These are phyloP conservation scores for Fusarium verticillioides DNA, from an alignment of 2,329 filamentous ascomycete species.

Conservation along the genomic window DNA sequence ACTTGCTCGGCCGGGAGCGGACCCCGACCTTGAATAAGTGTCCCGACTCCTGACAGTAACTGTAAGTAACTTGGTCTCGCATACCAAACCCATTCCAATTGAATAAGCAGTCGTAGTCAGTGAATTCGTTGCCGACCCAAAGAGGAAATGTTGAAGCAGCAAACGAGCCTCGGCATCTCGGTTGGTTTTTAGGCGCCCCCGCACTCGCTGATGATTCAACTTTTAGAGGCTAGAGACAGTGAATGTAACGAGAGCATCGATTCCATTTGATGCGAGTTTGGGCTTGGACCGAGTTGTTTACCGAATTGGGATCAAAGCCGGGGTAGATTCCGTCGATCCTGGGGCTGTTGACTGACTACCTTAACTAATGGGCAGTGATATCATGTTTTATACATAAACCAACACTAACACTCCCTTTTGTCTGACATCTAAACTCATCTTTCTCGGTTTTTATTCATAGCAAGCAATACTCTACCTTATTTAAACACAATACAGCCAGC, in stretches of 20 bases:
- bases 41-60: not conserved
- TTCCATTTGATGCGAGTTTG: slow-evolving; percentile 14
- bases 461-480: slow-evolving; percentile 2
- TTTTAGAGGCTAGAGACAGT: slow-evolving; percentile 25
- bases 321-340: slow-evolving; percentile 16
- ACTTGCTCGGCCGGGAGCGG: slow-evolving; percentile 29
- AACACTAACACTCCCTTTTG: not conserved
- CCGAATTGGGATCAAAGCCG: slow-evolving; percentile 17
- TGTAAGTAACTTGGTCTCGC: not conserved
- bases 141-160: slow-evolving; percentile 4
- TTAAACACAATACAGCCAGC: not conserved
- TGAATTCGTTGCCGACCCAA: slow-evolving; percentile 4
- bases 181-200: slow-evolving; percentile 28
- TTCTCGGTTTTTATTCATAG: not conserved
- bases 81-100: not conserved
- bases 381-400: slow-evolving; percentile 16
- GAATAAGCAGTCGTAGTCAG: not conserved
- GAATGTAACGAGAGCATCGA: slow-evolving; percentile 1
- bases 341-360: not conserved
- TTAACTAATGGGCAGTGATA: not conserved
- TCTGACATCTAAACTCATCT: not conserved
- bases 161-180: slow-evolving; percentile 39
- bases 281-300: slow-evolving; percentile 24
- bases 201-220: slow-evolving; percentile 18
- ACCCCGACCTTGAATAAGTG: not conserved